Conservation (phyloP, 2,329 filamentous ascomycete genomes). For the Arthrobotrys megalospora region DNA sequence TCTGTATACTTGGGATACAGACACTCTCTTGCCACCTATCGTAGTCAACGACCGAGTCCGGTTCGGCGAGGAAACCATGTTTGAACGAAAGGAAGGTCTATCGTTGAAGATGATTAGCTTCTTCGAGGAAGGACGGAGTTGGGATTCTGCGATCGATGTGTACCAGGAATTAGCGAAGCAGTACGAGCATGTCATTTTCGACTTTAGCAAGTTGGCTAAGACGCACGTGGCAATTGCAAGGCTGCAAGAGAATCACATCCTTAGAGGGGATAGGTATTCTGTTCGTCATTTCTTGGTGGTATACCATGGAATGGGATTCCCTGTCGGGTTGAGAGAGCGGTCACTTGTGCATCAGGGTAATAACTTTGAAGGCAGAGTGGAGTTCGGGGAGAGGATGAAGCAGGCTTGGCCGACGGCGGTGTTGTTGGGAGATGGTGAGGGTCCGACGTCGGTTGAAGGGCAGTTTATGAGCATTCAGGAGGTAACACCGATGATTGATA, state of each 20-base stretch:
- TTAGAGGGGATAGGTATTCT: slow-evolving; percentile 82
- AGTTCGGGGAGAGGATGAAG: slow-evolving; percentile 92
- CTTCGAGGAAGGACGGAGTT: slow-evolving; percentile 94
- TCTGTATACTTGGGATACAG: slow-evolving; percentile 86
- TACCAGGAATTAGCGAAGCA: slow-evolving; percentile 93
- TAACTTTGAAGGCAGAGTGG: slow-evolving; percentile 80
- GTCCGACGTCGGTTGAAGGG: slow-evolving; percentile 85
- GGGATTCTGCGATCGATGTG: slow-evolving; percentile 87
- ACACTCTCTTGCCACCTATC: slow-evolving; percentile 42
- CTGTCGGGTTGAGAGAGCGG: slow-evolving; percentile 84
- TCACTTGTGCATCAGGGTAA: slow-evolving; percentile 92
- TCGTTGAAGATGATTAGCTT: slow-evolving; percentile 96
- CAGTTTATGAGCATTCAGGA: slow-evolving; percentile 88
- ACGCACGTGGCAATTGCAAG: slow-evolving; percentile 91
- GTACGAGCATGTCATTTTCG: slow-evolving; percentile 90
- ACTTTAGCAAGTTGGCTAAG: slow-evolving; percentile 91
- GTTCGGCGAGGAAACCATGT: slow-evolving; percentile 85
- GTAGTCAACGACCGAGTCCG: slow-evolving; percentile 75
- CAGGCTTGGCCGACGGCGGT: slow-evolving; percentile 89
- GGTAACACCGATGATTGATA: slow-evolving; percentile 85
- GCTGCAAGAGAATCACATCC: slow-evolving; percentile 85
- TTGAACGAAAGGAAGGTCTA: slow-evolving; percentile 91
- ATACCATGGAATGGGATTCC: slow-evolving; percentile 91
- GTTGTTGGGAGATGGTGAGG: slow-evolving; percentile 78
- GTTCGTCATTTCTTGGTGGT: slow-evolving; percentile 92